These are phyloP conservation scores for Scutellaria barbata DNA, from an alignment of 257 asterid species.

Conservation along the genomic window DNA sequence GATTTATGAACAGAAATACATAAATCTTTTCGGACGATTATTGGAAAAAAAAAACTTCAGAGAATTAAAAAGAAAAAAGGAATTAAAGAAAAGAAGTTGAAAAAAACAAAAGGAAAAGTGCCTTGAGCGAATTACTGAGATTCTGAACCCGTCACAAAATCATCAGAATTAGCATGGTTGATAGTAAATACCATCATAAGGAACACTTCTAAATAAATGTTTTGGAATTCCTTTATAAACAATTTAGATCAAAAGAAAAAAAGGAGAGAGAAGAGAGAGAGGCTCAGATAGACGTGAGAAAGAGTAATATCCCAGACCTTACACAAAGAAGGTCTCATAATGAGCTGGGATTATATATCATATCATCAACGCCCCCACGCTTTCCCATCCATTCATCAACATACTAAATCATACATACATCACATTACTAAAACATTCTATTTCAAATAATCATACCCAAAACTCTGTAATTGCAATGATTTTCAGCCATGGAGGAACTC, in stretches of 20 bases:
- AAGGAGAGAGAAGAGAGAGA: neutral
- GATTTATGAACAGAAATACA: no score
- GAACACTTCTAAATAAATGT: neutral
- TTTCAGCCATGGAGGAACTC: no score
- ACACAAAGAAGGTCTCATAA: conserved; percentile 50
- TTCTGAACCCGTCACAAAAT: conserved; percentile 21
- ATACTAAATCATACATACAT: neutral
- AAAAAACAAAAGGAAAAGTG: neutral
- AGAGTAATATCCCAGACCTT: conserved; percentile 39
- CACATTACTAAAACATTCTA: no score
- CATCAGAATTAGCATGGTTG: conserved; percentile 44
- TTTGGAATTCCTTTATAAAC: neutral
- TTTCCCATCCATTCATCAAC: neutral
- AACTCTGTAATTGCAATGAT: no score
- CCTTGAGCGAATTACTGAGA: conserved; percentile 31
- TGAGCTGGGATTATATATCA: conserved; percentile 47
- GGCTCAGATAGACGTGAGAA: conserved; percentile 38
- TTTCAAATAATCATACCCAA: no score
- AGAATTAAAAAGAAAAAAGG: no score
- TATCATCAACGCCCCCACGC: conserved; percentile 36
- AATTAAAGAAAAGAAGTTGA: neutral
- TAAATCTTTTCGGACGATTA: no score
- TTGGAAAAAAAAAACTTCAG: no score
- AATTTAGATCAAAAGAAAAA: neutral
- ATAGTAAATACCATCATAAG: conserved; percentile 26